A percentile compares a stretch with the other conserved stretches of the same genome.
Evolutionary conservation across 1,139 yeast genomes (phyloP).

Genomic region (Starmera stellimalicola): DNA sequence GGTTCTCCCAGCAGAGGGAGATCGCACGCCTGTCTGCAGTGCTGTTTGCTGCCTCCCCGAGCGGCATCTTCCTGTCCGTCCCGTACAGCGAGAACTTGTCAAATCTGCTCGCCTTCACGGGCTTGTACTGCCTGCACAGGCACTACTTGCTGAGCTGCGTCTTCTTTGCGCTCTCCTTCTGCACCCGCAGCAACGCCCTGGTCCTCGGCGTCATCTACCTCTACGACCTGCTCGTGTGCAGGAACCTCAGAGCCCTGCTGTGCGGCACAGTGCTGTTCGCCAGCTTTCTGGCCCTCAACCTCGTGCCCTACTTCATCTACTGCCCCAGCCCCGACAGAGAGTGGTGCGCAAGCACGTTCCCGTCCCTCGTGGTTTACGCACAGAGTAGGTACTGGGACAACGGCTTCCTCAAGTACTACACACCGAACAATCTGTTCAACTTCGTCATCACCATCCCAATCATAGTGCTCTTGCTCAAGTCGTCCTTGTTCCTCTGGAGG

Average conservation of each 20-base stretch:
- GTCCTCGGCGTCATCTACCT: constrained; percentile 62
- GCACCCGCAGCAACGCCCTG: constrained; percentile 68
- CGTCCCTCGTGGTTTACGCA: constrained; percentile 64
- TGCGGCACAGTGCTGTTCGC: constrained; percentile 48
- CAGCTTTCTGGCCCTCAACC: constrained; percentile 38
- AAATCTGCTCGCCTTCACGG: constrained; percentile 54
- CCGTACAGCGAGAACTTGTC: constrained; percentile 76
- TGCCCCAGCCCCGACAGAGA: constrained; percentile 52
- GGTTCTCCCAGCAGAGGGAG: constrained; percentile 8
- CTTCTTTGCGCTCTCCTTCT: constrained; percentile 45
- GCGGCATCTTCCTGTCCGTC: constrained; percentile 68
- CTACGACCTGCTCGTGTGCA: constrained; percentile 43
- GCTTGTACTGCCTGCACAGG: constrained; percentile 41
- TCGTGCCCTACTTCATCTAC: constrained; percentile 42
- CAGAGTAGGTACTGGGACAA: constrained; percentile 78
- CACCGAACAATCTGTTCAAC: constrained; percentile 70
- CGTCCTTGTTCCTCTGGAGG: constrained; percentile 20
- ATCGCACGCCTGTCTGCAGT: constrained; percentile 30
- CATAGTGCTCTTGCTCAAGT: constrained; percentile 29
- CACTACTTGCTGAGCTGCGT: constrained; percentile 48
- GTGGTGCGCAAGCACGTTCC: constrained; percentile 60
- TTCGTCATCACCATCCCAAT: constrained; percentile 74
- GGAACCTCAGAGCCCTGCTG: constrained; percentile 30
- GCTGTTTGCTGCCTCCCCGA: constrained; percentile 57
- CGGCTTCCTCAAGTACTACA: constrained; percentile 81